These are phyloP conservation scores for Helotiales sp. DNA, from an alignment of 2,329 filamentous ascomycete species.

Conservation along the genomic window DNA sequence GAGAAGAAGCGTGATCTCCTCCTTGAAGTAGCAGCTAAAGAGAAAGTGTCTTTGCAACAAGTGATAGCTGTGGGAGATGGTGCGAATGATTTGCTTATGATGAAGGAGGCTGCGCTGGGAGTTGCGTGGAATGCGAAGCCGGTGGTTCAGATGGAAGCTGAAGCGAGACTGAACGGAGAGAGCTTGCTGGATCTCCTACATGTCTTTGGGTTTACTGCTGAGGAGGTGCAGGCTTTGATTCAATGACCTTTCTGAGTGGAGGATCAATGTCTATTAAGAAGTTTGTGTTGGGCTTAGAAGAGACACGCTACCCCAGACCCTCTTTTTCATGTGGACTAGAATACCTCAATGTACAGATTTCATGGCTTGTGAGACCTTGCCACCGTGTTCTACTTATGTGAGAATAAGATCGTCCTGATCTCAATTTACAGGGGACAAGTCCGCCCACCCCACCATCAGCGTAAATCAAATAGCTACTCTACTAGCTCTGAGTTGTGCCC, in stretches of 20 bases:
- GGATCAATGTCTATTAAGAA: background rate
- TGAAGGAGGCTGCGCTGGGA: conserved; percentile 74
- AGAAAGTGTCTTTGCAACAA: conserved; percentile 68
- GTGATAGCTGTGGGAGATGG: conserved; percentile 80
- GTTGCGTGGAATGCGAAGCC: conserved; percentile 88
- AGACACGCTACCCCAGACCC: background rate
- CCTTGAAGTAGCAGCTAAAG: conserved; percentile 70
- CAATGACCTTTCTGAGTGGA: background rate
- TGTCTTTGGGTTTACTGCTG: conserved; percentile 71
- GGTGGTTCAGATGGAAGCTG: conserved; percentile 77
- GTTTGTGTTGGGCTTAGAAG: background rate
- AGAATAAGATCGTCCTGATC: background rate
- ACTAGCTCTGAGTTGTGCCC: too few relatives aligned
- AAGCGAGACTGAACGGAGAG: conserved; percentile 71
- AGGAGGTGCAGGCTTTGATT: conserved; percentile 58
- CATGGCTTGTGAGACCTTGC: background rate
- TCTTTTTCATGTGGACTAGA: background rate
- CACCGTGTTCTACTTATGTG: background rate
- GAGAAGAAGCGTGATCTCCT: conserved; percentile 76
- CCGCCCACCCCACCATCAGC: background rate
- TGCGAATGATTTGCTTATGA: conserved; percentile 83
- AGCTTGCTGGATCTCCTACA: conserved; percentile 75
- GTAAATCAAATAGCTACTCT: too few relatives aligned
- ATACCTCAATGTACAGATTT: background rate
- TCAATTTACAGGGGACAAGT: background rate